Evolutionary conservation across 768 basidiomycete species (phyloP), one percentile per base, ranked within the genome.

Genomic region (Mrakia hoshinonis): DNA sequence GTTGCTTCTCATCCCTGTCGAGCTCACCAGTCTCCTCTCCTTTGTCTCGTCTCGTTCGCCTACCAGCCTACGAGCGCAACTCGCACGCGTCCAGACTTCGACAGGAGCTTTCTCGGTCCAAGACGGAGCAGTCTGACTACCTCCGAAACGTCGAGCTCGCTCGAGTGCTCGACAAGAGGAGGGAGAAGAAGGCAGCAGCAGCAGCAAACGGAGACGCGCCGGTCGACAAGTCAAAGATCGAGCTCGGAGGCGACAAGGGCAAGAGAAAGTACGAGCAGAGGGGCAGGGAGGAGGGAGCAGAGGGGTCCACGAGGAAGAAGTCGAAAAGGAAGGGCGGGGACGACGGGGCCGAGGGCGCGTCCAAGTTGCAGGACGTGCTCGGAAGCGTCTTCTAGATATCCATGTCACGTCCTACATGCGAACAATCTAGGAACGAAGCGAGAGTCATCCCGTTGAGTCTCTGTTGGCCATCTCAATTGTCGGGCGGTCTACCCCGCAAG

Each of bases 131-230:
- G 78, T 86, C 86, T 55, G 91, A 94, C 47, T 98, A 99, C 79
- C 85, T 98, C 67, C 86, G 85, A 78, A 94, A 96, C 73, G 96
- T 99, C 36, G 95, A 97, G 77, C 85, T 93, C 22, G 94, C 93
- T 2, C 86, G 88, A 13, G 87, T 94, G 55, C 73, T 81, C 15
- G 76, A 80, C 49, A 81, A 81, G 75, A 74, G 80, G 29, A 74
- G 75, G 47, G 77, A 76, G 24, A 80, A 77, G 74, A 77, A 77
- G 64, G 54, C 52, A 34, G 73, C 49, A 13, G 74, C 63, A 24
- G 73, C 46, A 22, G 20, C 36, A 29, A 68, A 12, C 2, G 69
- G 48, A 34, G 31, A 22, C 3, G 38, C 1, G 55, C 20, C 36
- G n/a, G 13, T 15, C 2, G 64, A 54, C 26, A 58, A 48, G 15